These are phyloP conservation scores for Hyphodiscus hymeniophilus DNA, from an alignment of 495 filamentous ascomycete genomes.

Conservation along the genomic window DNA sequence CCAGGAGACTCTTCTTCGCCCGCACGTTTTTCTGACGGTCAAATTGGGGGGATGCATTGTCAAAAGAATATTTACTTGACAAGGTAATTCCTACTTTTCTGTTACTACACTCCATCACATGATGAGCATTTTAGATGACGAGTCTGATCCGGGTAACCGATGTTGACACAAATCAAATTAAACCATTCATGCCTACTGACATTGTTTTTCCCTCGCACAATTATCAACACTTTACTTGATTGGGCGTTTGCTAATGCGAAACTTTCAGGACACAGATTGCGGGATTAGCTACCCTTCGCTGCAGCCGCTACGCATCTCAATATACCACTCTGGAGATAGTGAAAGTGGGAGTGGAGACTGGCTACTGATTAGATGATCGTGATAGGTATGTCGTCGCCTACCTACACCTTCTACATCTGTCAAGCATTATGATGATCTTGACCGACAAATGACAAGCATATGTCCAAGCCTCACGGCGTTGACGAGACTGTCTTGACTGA, in stretches of 20 bases:
- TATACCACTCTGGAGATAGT: too few relatives aligned
- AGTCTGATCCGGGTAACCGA: constrained; percentile 79
- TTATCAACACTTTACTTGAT: constrained; percentile 4
- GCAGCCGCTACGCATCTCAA: too few relatives aligned
- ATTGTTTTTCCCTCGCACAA: constrained; percentile 1
- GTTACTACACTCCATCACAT: constrained; percentile 24
- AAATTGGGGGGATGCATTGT: too few relatives aligned
- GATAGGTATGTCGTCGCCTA: too few relatives aligned
- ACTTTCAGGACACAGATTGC: neutral
- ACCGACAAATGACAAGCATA: constrained; percentile 73
- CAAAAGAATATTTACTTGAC: too few relatives aligned
- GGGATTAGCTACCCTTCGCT: too few relatives aligned
- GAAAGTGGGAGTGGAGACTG: neutral
- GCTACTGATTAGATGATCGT: neutral
- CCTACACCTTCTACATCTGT: too few relatives aligned
- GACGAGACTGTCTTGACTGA: constrained; percentile 51
- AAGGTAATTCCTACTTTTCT: neutral
- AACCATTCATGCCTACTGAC: constrained; percentile 80
- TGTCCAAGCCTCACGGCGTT: constrained; percentile 64
- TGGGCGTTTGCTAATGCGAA: constrained; percentile 3
- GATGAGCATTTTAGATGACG: constrained; percentile 78
- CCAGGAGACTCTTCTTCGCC: too few relatives aligned
- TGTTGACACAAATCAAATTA: constrained; percentile 57
- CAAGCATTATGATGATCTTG: constrained; percentile 55
- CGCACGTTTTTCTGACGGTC: too few relatives aligned